Percentiles rank a stretch among this genome's conserved stretches.
Conservation (phyloP, 192 early-diverging fungal species). For the Entomortierella beljakovae region DNA sequence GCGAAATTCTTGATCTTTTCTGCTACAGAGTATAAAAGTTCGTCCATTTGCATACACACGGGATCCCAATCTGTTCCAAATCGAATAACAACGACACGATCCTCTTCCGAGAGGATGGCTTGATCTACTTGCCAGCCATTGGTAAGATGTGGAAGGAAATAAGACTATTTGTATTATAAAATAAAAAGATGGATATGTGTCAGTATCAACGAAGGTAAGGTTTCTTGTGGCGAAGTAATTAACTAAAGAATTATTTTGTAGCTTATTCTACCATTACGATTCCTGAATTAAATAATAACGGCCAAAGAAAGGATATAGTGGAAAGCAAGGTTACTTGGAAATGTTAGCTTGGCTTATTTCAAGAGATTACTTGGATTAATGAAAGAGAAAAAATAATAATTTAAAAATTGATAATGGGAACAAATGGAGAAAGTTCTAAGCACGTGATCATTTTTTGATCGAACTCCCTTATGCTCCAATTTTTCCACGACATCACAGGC, state of each 20-base stretch:
- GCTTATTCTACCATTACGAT: no score
- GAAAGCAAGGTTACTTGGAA: no score
- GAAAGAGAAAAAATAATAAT: not conserved
- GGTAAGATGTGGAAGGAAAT: slow-evolving; percentile 74
- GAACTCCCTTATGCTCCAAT: no score
- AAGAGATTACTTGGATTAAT: no score
- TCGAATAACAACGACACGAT: slow-evolving; percentile 95
- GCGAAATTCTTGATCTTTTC: slow-evolving; percentile 99
- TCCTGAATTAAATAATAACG: no score
- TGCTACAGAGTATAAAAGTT: slow-evolving; percentile 90
- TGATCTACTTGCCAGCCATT: slow-evolving; percentile 98
- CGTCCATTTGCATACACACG: slow-evolving; percentile 98
- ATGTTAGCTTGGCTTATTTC: no score
- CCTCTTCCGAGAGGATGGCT: slow-evolving; percentile 97
- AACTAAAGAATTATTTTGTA: no score
- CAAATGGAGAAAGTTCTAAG: no score
- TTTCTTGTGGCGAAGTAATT: no score
- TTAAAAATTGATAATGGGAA: not conserved
- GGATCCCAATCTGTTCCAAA: slow-evolving; percentile 98
- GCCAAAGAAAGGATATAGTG: no score
- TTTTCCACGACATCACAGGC: no score
- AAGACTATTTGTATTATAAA: slow-evolving; percentile 48
- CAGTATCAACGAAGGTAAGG: not conserved
- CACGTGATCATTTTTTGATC: no score
- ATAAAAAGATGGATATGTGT: not conserved